Conservation (phyloP, 2,329 filamentous ascomycete species). For the Byssoonygena ceratinophila region DNA sequence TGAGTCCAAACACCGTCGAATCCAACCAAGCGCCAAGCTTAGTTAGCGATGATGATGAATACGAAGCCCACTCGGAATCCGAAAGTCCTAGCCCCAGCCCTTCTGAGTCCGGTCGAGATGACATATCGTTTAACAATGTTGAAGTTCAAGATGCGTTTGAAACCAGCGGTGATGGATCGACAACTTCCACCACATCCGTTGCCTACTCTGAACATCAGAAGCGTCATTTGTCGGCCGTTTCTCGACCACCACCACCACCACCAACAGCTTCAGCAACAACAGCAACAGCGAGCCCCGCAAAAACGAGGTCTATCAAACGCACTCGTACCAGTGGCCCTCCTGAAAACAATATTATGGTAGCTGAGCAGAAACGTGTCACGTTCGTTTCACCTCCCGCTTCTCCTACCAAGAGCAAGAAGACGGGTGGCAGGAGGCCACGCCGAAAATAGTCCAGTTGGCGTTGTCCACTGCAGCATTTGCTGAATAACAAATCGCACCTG, state of each 20-base stretch:
- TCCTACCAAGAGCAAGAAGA: conserved; percentile 23
- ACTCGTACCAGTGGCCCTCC: background rate
- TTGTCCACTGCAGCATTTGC: background rate
- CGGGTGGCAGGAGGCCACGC: conserved; percentile 20
- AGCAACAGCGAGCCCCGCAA: conserved; percentile 20
- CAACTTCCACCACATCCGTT: conserved; percentile 25
- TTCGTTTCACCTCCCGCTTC: conserved; percentile 30
- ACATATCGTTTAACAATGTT: conserved; percentile 37
- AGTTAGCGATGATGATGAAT: conserved; percentile 70
- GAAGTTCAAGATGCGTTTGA: conserved; percentile 39
- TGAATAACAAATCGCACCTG: too few relatives aligned
- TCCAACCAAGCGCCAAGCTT: conserved; percentile 70
- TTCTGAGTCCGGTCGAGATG: conserved; percentile 45
- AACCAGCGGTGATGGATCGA: conserved; percentile 22
- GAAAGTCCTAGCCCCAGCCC: conserved; percentile 44
- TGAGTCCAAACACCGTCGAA: conserved; percentile 58
- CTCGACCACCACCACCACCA: conserved; percentile 27
- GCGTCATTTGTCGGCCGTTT: conserved; percentile 21
- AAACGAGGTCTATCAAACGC: conserved; percentile 22
- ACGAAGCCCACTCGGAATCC: conserved; percentile 57
- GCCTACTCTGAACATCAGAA: conserved; percentile 28
- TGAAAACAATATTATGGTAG: conserved; percentile 14
- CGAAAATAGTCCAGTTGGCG: conserved; percentile 6
- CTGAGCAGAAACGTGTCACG: conserved; percentile 30
- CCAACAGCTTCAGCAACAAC: too few relatives aligned